phyloP scores from a whole-genome alignment of 2,329 filamentous ascomycete species.

The Claviceps maximensis region DNA sequence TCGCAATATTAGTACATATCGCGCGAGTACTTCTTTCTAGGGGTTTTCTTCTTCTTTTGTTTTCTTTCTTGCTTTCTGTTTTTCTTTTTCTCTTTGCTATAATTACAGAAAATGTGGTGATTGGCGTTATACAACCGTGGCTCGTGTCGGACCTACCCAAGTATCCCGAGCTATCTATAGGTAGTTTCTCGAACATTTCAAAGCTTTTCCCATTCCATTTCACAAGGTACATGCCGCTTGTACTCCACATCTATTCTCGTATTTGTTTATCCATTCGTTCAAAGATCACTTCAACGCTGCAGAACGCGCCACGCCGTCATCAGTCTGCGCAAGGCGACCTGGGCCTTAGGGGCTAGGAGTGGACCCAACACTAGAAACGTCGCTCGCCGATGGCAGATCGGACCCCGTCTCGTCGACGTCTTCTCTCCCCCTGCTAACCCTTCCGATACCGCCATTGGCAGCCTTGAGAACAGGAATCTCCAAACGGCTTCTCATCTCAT shows the following conservation, averaged over 20 bases:
- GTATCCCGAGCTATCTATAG: neutral
- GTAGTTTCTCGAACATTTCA: neutral
- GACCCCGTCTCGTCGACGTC: conserved; percentile 20
- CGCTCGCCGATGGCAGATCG: conserved; percentile 24
- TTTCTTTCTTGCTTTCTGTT: too few species aligned
- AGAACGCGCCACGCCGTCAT: too few species aligned
- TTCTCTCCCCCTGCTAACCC: conserved; percentile 18
- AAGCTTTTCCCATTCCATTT: neutral
- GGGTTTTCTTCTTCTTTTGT: too few species aligned
- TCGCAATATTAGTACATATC: too few species aligned
- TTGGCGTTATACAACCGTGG: neutral
- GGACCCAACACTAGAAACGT: conserved; percentile 24
- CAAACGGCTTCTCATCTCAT: conserved; percentile 17
- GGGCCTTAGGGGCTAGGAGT: conserved; percentile 14
- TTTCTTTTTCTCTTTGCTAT: too few species aligned
- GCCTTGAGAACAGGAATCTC: conserved; percentile 18
- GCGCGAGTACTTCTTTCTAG: too few species aligned
- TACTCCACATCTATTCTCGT: neutral
- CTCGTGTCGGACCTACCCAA: neutral
- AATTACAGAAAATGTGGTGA: too few species aligned
- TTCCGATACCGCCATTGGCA: conserved; percentile 18
- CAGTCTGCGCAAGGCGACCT: neutral
- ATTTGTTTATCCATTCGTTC: neutral
- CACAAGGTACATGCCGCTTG: neutral
- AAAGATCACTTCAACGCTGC: neutral